phyloP scores from a whole-genome alignment of 768 basidiomycete species.

The Cyathus striatus region DNA sequence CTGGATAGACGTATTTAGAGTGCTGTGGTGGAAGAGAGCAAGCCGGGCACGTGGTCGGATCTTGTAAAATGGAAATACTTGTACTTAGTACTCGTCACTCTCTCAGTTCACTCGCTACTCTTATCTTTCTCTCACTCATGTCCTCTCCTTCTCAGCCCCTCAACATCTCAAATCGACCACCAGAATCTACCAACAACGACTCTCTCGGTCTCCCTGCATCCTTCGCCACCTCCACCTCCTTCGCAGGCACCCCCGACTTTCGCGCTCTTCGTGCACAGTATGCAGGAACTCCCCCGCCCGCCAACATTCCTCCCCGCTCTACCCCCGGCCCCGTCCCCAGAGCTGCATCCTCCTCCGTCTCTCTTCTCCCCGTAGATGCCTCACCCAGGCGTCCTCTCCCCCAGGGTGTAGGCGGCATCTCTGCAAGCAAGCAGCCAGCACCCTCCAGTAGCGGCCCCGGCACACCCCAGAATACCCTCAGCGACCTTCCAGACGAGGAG shows the following conservation, averaged over 20 bases:
- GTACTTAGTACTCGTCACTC: background rate
- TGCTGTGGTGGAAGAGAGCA: too few relatives aligned
- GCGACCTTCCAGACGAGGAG: conserved; percentile 73
- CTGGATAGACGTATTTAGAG: background rate
- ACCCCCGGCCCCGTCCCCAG: conserved; percentile 11
- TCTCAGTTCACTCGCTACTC: background rate
- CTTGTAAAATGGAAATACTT: too few relatives aligned
- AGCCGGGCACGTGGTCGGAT: too few relatives aligned
- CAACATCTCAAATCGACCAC: conserved; percentile 30
- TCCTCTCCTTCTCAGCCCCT: conserved; percentile 54
- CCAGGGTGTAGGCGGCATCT: conserved; percentile 22
- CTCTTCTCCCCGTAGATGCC: conserved; percentile 8
- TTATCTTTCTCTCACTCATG: conserved; percentile 28
- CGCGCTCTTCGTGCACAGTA: conserved; percentile 64
- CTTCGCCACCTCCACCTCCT: conserved; percentile 26
- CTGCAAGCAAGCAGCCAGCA: conserved; percentile 16
- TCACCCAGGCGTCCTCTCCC: conserved; percentile 8
- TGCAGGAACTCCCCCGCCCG: conserved; percentile 47
- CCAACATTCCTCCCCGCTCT: conserved; percentile 48
- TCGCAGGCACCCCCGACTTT: conserved; percentile 58
- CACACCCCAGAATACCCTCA: conserved; percentile 35
- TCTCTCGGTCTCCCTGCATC: conserved; percentile 14
- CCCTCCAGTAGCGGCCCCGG: conserved; percentile 18
- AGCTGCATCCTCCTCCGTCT: conserved; percentile 9
- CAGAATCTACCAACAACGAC: conserved; percentile 12